Conservation (phyloP, 164 flowering plant species). For the Platanus orientalis region DNA sequence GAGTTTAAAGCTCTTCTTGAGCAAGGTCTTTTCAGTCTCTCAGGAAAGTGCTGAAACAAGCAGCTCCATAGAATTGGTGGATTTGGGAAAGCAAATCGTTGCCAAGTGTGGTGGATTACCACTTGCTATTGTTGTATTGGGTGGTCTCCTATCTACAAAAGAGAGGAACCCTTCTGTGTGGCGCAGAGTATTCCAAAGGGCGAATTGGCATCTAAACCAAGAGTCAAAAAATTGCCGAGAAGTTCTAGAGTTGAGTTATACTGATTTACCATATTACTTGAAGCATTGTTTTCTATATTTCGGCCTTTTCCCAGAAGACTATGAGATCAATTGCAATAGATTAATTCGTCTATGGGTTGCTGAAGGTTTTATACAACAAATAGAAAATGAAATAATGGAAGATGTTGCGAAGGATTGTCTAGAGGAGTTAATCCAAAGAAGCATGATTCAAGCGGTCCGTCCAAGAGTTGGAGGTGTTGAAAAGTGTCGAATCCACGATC, state of each 20-base stretch:
- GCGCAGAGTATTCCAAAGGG: background rate
- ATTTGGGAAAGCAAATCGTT: background rate
- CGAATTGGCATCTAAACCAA: background rate
- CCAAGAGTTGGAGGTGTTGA: background rate
- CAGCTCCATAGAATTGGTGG: background rate
- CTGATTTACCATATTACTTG: background rate
- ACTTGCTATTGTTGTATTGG: background rate
- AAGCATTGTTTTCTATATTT: background rate
- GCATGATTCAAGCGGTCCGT: background rate
- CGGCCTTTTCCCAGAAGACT: background rate
- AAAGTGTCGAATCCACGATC: background rate
- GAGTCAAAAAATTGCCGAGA: background rate
- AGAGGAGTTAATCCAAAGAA: background rate
- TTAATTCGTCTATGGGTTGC: background rate
- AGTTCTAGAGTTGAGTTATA: background rate
- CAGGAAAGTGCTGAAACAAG: background rate
- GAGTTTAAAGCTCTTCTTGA: too few species aligned
- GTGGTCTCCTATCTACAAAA: background rate
- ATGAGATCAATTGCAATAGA: background rate
- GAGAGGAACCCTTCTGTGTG: background rate
- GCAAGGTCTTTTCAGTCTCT: too few species aligned
- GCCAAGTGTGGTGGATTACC: background rate
- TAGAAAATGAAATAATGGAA: background rate
- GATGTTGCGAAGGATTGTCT: background rate
- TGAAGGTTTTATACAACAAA: background rate